Evolutionary conservation across 2,329 filamentous ascomycete species (phyloP), one percentile per base, ranked within the genome.

Genomic region (Diplocarpon mali): DNA sequence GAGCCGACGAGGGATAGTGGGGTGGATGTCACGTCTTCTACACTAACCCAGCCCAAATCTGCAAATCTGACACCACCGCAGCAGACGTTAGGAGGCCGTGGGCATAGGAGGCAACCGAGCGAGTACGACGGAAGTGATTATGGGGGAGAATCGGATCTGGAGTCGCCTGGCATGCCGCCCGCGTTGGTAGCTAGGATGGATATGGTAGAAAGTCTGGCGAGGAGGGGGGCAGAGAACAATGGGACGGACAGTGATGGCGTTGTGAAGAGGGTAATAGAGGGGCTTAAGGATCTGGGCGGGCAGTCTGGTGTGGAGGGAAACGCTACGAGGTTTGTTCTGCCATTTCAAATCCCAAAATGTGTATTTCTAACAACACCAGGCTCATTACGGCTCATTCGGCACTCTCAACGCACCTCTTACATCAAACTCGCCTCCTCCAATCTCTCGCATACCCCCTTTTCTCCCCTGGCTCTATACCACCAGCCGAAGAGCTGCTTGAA

Each of bases 351-450:
- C 16, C 32, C 5, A 15, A 31, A 5, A 7, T 9, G 14, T 17
- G n/a, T 20, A 10, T 31, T 35, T 20, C 49, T 55, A 39, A 57
- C 35, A 31, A 34, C 27, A 17, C 24, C 56, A 88, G 83, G 58
- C 67, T 87, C 51, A 84, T 85, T 60, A 87, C 83, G 35, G 80
- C 83, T 29, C 82, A 87, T 62, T 77, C 81, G 24, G 82, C 83
- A 12, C 67, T 88, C 39, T 80, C 83, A 38, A 83, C 83, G 15
- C 83, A 92, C 58, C 69, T 90, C 36, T 71, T 73, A 12, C 80
- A 87, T 62, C 84, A 90, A 65, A 81, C 83, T 40, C 81, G 84
- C 43, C 78, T 80, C 50, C 68, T 92, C 9, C 83, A 88, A 55
- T 82, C 79, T 47, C 70, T 90, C 29, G 76, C 80, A 2, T 85